phyloP scores from a whole-genome alignment of 1,284 basidiomycete species.

The Moesziomyces parantarcticus region DNA sequence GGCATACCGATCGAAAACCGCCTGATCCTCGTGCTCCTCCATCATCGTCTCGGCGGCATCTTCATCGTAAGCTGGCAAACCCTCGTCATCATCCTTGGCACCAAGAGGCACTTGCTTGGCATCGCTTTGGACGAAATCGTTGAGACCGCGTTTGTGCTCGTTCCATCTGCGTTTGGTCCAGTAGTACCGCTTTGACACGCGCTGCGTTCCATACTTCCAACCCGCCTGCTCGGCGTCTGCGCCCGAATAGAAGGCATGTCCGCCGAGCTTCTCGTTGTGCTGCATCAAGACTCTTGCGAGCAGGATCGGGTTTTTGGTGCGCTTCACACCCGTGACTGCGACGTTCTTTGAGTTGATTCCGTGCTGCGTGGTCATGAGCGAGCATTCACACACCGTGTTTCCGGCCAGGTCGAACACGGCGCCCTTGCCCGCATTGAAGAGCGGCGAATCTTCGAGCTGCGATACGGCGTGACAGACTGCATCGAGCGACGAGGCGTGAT shows the following conservation, averaged over 20 bases:
- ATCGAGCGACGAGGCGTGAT: constrained; percentile 82
- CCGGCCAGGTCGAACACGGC: constrained; percentile 47
- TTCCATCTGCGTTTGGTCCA: constrained; percentile 40
- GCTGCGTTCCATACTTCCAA: constrained; percentile 27
- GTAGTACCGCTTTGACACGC: constrained; percentile 29
- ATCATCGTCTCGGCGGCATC: no score
- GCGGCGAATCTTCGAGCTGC: constrained; percentile 78
- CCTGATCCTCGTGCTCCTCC: constrained; percentile 25
- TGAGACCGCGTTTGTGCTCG: constrained; percentile 36
- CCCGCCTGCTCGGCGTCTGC: constrained; percentile 75
- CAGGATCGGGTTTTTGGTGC: constrained; percentile 78
- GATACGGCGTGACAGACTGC: constrained; percentile 81
- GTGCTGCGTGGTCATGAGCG: constrained; percentile 62
- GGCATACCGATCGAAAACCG: constrained; percentile 24
- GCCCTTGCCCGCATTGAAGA: constrained; percentile 79
- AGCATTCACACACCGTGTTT: constrained; percentile 82
- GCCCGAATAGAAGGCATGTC: constrained; percentile 80
- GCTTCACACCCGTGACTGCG: constrained; percentile 76
- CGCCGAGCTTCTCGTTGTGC: constrained; percentile 71
- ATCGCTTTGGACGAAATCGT: background rate
- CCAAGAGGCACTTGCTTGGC: background rate
- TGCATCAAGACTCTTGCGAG: constrained; percentile 79
- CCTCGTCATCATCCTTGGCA: background rate
- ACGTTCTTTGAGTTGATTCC: constrained; percentile 66
- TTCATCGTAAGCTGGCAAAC: constrained; percentile 11